Conservation (phyloP, 768 basidiomycete genomes). For the Leccinellum luteum region DNA sequence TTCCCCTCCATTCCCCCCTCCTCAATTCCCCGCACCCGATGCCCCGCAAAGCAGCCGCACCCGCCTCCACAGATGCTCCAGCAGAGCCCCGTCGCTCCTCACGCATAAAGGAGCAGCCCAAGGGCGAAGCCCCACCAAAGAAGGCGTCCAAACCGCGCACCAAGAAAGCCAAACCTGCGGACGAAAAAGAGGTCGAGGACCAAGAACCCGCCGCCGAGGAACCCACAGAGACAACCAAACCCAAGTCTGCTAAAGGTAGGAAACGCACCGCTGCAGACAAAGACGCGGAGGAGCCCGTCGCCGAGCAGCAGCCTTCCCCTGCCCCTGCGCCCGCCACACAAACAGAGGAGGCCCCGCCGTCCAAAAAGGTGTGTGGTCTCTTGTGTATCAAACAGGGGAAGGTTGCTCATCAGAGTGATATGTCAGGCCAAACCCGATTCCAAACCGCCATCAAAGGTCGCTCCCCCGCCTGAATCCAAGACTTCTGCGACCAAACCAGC, state of each 20-base stretch:
- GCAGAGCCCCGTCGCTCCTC: constrained; percentile 66
- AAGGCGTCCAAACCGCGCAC: constrained; percentile 64
- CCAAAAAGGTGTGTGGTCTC: constrained; percentile 56
- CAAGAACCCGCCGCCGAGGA: constrained; percentile 33
- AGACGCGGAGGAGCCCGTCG: constrained; percentile 35
- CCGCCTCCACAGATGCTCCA: constrained; percentile 33
- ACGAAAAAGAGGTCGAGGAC: constrained; percentile 45
- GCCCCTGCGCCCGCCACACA: constrained; percentile 35
- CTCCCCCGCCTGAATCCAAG: constrained; percentile 36
- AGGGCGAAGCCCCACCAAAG: constrained; percentile 48
- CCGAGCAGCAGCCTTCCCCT: constrained; percentile 16
- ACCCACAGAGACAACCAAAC: constrained; percentile 36
- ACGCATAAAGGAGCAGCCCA: constrained; percentile 73
- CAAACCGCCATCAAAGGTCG: constrained; percentile 25
- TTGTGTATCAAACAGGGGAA: constrained; percentile 1
- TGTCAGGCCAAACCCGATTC: constrained; percentile 44
- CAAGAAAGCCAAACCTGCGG: constrained; percentile 39
- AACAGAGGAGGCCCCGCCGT: constrained; percentile 47
- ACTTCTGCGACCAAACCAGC: constrained; percentile 27
- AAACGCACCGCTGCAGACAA: constrained; percentile 50
- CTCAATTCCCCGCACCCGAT: constrained; percentile 32
- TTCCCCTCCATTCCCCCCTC: too few relatives aligned
- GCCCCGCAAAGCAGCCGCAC: constrained; percentile 68
- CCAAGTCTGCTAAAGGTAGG: constrained; percentile 48
- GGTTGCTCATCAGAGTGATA: background rate